A percentile compares a stretch with the other conserved stretches of the same genome.
Evolutionary conservation across 2,329 filamentous ascomycete species (phyloP).

Genomic region (Dactylellina drechsleri): DNA sequence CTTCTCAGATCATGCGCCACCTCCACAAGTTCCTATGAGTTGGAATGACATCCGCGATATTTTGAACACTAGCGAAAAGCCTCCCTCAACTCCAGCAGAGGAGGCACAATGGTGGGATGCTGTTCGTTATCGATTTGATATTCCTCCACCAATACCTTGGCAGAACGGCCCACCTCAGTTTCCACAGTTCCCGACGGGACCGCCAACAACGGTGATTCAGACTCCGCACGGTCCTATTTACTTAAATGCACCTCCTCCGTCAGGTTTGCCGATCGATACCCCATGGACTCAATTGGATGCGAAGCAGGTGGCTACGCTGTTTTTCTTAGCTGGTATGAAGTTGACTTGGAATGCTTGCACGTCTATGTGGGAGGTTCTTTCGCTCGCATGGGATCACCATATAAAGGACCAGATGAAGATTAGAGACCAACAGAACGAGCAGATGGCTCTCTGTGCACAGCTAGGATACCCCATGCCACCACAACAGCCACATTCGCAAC

Average conservation of each 20-base stretch:
- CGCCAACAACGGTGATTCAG: conserved; percentile 1
- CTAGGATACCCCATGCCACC: not conserved
- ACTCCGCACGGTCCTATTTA: conserved; percentile 27
- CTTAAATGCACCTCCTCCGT: not conserved
- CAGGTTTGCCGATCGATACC: not conserved
- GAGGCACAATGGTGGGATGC: conserved; percentile 9
- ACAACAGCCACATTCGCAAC: not conserved
- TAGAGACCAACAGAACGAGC: conserved; percentile 14
- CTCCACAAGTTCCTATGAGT: not conserved
- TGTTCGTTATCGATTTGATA: not conserved
- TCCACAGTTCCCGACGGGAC: not conserved
- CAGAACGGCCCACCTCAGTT: not conserved
- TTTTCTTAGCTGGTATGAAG: conserved; percentile 25
- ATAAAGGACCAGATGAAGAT: conserved; percentile 30
- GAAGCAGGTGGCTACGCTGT: conserved; percentile 12
- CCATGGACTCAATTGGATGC: conserved; percentile 25
- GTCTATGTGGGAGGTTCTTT: conserved; percentile 26
- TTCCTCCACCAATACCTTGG: not conserved
- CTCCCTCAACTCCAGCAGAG: not conserved
- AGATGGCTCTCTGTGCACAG: conserved; percentile 6
- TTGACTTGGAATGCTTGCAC: conserved; percentile 32
- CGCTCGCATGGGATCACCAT: conserved; percentile 33
- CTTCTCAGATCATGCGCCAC: not conserved
- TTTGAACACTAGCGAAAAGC: not conserved
- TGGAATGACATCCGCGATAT: conserved; percentile 2